Evolutionary conservation across 257 asterid genomes (phyloP), one percentile per base, ranked within the genome.

Genomic region (Primulina tabacum): DNA sequence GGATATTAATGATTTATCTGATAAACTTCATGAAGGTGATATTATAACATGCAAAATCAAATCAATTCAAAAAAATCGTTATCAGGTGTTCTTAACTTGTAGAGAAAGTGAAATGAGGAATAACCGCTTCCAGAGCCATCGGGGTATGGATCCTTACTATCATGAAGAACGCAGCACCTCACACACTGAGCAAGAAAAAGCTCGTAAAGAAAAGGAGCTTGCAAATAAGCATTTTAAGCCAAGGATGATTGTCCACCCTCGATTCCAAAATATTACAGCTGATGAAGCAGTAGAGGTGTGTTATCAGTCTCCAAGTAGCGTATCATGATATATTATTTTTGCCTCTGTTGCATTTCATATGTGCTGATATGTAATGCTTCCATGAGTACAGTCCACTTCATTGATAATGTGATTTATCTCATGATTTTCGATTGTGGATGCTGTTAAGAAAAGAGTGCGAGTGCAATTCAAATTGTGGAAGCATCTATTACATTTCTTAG

Each of bases 221-320:
- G 89, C 89, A 6, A 93, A 85, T 89, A 93, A 89, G 78, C 92
- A 85, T 83, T 89, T 90, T 70, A 93, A 90, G 78, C 89, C 96
- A 24, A 88, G 97, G 81, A 86, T 90, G 96, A 90, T 93, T 74
- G 92, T 87, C 75, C 99, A 93, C 69, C 99, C 92, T 24, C 90
- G 91, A 74, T 93, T 93, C 81, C 81, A 83, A 68, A 93, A 93
- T 78, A 87, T 93, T 64, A 90, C 96, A 6, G 85, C 96, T 16
- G 97, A 93, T 80, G 95, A 87, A 77, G 96, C 97, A 34, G 77
- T 79, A 65, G 82, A 80, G 97, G 99, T 89, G 58, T 71, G 81
- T 76, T 28, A 37, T 71, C 64, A 53, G 58, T 68, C 56, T 60
- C 60, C 60, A 70, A 20, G 35, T 12, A 17, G 53, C 43, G n/a